phyloP scores from a whole-genome alignment of 2,329 filamentous ascomycete genomes.

The Massarina eburnea region DNA sequence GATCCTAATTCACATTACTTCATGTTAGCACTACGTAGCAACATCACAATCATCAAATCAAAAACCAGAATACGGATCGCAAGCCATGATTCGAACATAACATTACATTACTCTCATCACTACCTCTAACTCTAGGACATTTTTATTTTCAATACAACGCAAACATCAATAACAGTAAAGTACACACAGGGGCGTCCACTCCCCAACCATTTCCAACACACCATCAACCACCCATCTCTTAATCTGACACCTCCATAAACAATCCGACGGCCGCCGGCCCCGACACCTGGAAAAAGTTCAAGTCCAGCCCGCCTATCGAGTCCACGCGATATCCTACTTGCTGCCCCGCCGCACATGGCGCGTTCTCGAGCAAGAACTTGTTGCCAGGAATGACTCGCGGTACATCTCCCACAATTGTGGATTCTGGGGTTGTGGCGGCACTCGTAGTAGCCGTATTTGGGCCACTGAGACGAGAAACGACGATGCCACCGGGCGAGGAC shows the following conservation, averaged over 20 bases:
- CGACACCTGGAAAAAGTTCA: constrained; percentile 32
- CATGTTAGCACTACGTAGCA: too few species aligned
- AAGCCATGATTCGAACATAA: too few species aligned
- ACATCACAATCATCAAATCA: too few species aligned
- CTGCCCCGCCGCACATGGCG: constrained; percentile 27
- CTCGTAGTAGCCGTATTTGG: constrained; percentile 9
- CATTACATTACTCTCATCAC: too few species aligned
- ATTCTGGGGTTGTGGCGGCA: constrained; percentile 9
- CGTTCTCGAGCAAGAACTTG: constrained; percentile 23
- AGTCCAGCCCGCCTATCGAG: constrained; percentile 21
- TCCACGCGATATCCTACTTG: constrained; percentile 26
- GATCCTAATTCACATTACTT: too few species aligned
- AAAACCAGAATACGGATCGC: too few species aligned
- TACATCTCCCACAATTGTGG: constrained; percentile 15
- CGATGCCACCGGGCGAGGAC: constrained; percentile 38
- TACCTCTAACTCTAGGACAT: too few species aligned
- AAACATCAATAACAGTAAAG: neutral
- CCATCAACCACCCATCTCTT: neutral
- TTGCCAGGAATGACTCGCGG: constrained; percentile 14
- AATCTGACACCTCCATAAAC: constrained; percentile 17
- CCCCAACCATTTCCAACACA: neutral
- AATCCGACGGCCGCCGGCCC: constrained; percentile 21
- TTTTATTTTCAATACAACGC: too few species aligned
- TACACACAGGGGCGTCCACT: neutral
- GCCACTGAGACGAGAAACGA: constrained; percentile 25